Base-by-base conservation (phyloP, 2,329 filamentous ascomycete genomes). In the Cladosporium halotolerans region DNA sequence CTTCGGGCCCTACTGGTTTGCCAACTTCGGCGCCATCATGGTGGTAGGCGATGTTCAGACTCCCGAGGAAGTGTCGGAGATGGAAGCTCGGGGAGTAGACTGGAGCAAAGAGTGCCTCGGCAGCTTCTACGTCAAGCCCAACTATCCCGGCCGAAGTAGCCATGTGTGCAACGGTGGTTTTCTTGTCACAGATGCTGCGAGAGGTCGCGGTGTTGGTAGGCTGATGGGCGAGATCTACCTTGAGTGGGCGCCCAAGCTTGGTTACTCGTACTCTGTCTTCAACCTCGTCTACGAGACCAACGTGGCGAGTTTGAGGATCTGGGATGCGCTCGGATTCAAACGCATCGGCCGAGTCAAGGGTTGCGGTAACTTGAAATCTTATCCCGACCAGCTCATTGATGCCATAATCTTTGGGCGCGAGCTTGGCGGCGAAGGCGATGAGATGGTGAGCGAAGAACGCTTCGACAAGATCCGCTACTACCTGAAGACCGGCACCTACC, bases 381-480 rank as follows among this genome's bases (percentile, higher is more conserved):
- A 71, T 52, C 73, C 74, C 0, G 69, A 71, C 53, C 69, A 75
- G 52, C 66, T 73, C 6, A 69, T 78, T 9, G 75, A 78, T 56
- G 75, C 75, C 18, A 77, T 78, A 63, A 77, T 78, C 54, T 78
- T 75, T 72, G 90, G 90, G 5, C 74, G 81, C 19, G 80, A 83
- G 57, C 66, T 79, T 2, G 74, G 73, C 51, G 72, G 72, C 36
- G 85, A 89, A 63, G 81, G 80, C 63, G 89, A 93, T 68, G 88
- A 93, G 69, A 85, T 88, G 68, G 86, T 92, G 64, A 91, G 86
- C 70, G 91, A 96, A 76, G 91, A 96, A 75, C 88, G 93, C 62
- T 97, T 97, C 77, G 92, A 96, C 77, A 96, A 96, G 78, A 97
- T 97, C 69, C 87, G 91, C 66, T 97, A 88, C 77, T 97, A 97